These are phyloP conservation scores for Saccharomyces hybrid DNA, from an alignment of 1,139 yeast species.

Conservation along the genomic window DNA sequence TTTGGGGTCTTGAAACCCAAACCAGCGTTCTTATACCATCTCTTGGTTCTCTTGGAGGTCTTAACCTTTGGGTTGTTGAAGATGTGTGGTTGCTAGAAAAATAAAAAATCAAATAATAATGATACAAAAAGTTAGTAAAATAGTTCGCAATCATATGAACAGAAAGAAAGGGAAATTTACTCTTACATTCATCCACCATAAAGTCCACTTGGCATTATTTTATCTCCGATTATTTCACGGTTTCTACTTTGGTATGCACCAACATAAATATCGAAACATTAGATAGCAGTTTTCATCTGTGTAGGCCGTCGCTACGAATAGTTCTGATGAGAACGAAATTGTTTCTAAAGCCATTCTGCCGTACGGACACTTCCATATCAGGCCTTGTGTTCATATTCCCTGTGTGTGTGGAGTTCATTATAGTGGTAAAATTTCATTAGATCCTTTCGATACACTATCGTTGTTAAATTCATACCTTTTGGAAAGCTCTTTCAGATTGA, in stretches of 20 bases:
- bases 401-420: background rate
- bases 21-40: slow-evolving; percentile 99
- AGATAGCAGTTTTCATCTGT: background rate
- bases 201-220: background rate
- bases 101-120: background rate
- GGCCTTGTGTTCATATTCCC: background rate
- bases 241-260: background rate
- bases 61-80: slow-evolving; percentile 99
- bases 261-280: background rate
- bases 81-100: slow-evolving; percentile 93
- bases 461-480: slow-evolving; percentile 69
- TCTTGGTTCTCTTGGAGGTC: slow-evolving; percentile 98
- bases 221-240: background rate
- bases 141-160: slow-evolving; percentile 75
- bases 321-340: background rate
- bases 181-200: background rate
- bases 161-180: slow-evolving; percentile 30
- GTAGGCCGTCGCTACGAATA: background rate
- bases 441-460: background rate
- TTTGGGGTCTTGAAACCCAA: slow-evolving; percentile 99
- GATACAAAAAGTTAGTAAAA: slow-evolving; percentile 3
- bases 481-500: slow-evolving; percentile 99
- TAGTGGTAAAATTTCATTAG: background rate
- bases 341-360: background rate
- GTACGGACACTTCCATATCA: background rate